A percentile compares a stretch with the other conserved stretches of the same genome.
Conservation (phyloP, 345 rosid genomes). For the Noccaea bulbosa region DNA sequence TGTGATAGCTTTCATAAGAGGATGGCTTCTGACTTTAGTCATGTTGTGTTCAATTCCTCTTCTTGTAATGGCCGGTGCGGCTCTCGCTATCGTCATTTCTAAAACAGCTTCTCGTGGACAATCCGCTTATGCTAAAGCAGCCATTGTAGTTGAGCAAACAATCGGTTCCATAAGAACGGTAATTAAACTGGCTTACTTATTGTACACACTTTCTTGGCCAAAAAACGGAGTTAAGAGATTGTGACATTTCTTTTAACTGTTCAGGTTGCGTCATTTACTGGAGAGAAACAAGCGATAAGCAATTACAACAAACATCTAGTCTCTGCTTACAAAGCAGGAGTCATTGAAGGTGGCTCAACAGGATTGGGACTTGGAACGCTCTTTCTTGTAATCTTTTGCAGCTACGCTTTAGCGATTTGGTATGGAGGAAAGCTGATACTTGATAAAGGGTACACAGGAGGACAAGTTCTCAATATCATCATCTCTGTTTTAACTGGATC, state of each 20-base stretch:
- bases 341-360: conserved; percentile 62
- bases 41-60: conserved; percentile 72
- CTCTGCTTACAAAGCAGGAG: conserved; percentile 68
- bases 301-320: conserved; percentile 61
- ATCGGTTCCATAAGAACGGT: conserved; percentile 87
- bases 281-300: conserved; percentile 77
- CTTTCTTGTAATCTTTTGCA: conserved; percentile 50
- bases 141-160: conserved; percentile 72
- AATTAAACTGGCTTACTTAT: conserved; percentile 1
- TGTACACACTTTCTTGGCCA: neutral
- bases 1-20: conserved; percentile 65
- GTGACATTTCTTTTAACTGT: conserved; percentile 35
- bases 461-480: conserved; percentile 71
- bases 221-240: neutral
- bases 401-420: conserved; percentile 79
- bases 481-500: conserved; percentile 77
- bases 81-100: conserved; percentile 53
- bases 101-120: conserved; percentile 73
- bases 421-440: conserved; percentile 77
- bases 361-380: conserved; percentile 74
- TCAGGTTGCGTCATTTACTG: conserved; percentile 90
- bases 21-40: conserved; percentile 90
- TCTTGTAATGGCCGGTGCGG: conserved; percentile 65
- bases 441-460: conserved; percentile 76
- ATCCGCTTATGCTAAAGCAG: conserved; percentile 75